Evolutionary conservation across 2,329 filamentous ascomycete genomes (phyloP).

Genomic region (Elsinoe australis): DNA sequence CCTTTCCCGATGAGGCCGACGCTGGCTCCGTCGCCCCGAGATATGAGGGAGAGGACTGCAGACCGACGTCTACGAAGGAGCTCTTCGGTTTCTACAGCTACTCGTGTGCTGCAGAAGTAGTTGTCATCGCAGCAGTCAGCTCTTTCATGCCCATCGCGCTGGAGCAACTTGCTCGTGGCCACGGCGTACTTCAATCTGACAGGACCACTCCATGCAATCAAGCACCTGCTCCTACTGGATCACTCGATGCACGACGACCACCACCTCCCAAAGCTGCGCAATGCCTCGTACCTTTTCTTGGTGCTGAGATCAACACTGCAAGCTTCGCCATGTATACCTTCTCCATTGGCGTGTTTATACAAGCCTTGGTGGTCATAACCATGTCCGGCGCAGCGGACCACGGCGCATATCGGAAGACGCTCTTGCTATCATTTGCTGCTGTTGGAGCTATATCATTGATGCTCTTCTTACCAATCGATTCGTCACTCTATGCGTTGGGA

Average conservation of each 20-base stretch:
- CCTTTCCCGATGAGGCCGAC: conserved; percentile 1
- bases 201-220: conserved; percentile 62
- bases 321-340: conserved; percentile 99
- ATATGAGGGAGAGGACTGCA: conserved; percentile 77
- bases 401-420: conserved; percentile 75
- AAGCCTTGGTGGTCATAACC: conserved; percentile 85
- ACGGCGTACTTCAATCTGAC: conserved; percentile 77
- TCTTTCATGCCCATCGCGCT: conserved; percentile 94
- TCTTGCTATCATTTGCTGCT: conserved; percentile 79
- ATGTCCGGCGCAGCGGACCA: conserved; percentile 96
- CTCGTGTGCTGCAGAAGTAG: conserved; percentile 92
- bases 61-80: conserved; percentile 82
- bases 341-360: conserved; percentile 79
- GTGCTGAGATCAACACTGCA: conserved; percentile 84
- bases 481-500: conserved; percentile 69
- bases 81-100: conserved; percentile 93
- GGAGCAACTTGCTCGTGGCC: conserved; percentile 86
- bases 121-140: conserved; percentile 55
- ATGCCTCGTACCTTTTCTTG: conserved; percentile 76
- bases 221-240: conserved; percentile 25
- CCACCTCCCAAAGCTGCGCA: conserved; percentile 46
- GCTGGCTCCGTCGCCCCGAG: conserved; percentile 34
- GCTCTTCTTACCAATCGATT: conserved; percentile 72
- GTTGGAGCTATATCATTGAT: conserved; percentile 76
- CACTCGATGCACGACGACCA: conserved; percentile 18